Conservation (phyloP, 805 yeast species). For the Zygoascus tannicola region DNA sequence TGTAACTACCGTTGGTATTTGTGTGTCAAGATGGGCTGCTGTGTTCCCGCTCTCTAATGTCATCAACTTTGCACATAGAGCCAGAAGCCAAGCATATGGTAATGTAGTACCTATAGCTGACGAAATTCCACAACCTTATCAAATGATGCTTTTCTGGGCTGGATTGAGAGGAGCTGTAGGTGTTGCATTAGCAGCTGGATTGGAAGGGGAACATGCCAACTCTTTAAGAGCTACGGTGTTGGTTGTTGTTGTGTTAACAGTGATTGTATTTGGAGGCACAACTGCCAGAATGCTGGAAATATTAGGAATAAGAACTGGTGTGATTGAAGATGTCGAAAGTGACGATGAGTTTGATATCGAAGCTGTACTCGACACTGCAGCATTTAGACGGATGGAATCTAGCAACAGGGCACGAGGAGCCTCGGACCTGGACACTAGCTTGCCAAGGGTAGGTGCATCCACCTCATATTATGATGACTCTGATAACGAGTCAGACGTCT, state of each 20-base stretch:
- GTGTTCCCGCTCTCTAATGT: constrained; percentile 87
- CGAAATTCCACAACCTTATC: constrained; percentile 90
- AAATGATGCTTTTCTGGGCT: constrained; percentile 99
- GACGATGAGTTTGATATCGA: constrained; percentile 97
- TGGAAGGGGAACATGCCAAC: constrained; percentile 87
- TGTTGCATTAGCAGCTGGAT: constrained; percentile 95
- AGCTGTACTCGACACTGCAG: constrained; percentile 28
- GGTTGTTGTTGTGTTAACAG: constrained; percentile 94
- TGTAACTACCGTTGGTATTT: constrained; percentile 79
- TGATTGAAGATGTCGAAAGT: constrained; percentile 67
- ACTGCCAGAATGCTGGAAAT: constrained; percentile 97
- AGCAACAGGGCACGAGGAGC: neutral
- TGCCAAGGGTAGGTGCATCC: constrained; percentile 7
- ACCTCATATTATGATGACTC: constrained; percentile 22
- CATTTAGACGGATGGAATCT: neutral
- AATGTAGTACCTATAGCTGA: constrained; percentile 36
- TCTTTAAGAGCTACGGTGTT: constrained; percentile 87
- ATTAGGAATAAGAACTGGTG: constrained; percentile 85
- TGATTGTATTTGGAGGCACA: constrained; percentile 94
- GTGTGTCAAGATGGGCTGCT: constrained; percentile 94
- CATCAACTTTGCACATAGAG: constrained; percentile 67
- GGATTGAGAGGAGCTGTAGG: constrained; percentile 99
- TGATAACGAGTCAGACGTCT: constrained; percentile 29
- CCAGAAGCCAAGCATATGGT: constrained; percentile 40
- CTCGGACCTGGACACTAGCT: too few species aligned